Conservation (phyloP, 176 grass and related monocot genomes). For the Canna indica region DNA sequence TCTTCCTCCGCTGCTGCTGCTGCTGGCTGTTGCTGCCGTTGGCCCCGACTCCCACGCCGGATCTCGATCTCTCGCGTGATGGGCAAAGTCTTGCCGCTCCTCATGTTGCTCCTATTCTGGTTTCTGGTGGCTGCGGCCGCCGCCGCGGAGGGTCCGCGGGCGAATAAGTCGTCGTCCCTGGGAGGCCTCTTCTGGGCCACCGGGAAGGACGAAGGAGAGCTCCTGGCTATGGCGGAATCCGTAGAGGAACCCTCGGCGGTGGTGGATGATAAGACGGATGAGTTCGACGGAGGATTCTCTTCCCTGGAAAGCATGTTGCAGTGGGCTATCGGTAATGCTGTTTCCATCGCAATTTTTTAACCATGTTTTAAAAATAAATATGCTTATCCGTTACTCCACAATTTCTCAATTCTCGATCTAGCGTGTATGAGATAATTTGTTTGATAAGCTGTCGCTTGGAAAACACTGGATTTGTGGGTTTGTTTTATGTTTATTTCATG, state of each 20-base stretch:
- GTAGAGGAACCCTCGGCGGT: slow-evolving; percentile 2
- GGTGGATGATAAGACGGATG: slow-evolving; percentile 40
- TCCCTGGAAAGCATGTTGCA: slow-evolving; percentile 90
- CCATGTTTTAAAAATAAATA: neutral
- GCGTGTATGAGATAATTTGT: too few species aligned
- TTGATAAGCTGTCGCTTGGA: neutral
- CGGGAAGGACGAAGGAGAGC: slow-evolving; percentile 44
- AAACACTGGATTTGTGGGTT: neutral
- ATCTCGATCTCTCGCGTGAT: neutral
- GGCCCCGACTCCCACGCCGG: neutral
- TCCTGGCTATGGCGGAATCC: slow-evolving; percentile 18
- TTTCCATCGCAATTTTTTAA: neutral
- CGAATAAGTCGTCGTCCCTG: slow-evolving; percentile 31
- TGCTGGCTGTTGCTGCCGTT: too few species aligned
- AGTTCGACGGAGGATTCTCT: slow-evolving; percentile 64
- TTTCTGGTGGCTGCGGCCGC: slow-evolving; percentile 11
- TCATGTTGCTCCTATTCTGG: slow-evolving; percentile 9
- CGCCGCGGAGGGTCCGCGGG: slow-evolving; percentile 21
- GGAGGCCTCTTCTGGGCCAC: slow-evolving; percentile 27
- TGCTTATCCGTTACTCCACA: too few species aligned
- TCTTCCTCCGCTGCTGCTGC: neutral
- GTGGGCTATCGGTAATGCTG: slow-evolving; percentile 76
- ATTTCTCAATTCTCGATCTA: neutral
- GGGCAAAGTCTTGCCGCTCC: neutral
- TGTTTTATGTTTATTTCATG: neutral